Conservation (phyloP, 1,139 yeast species). For the Debaryomycetaceae sp. region DNA sequence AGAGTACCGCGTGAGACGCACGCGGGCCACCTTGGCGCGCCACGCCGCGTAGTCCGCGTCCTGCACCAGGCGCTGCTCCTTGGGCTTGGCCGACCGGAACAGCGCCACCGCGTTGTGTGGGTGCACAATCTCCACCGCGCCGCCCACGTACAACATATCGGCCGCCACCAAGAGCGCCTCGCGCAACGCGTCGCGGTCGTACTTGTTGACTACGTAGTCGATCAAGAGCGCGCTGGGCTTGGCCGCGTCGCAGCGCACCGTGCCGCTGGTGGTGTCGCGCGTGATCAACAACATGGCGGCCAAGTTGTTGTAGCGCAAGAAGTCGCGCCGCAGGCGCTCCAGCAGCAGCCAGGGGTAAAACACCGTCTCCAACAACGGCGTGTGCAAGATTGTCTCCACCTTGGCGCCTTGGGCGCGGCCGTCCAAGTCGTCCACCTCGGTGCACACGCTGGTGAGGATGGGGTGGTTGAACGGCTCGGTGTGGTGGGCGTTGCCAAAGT, state of each 20-base stretch:
- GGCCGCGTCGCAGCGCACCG: conserved; percentile 29
- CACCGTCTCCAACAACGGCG: conserved; percentile 37
- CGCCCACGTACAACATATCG: conserved; percentile 48
- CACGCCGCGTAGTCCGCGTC: conserved; percentile 48
- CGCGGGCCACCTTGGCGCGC: conserved; percentile 28
- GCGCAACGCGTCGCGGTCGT: conserved; percentile 40
- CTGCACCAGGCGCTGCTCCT: conserved; percentile 32
- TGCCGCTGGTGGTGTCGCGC: conserved; percentile 45
- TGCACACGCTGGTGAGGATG: conserved; percentile 50
- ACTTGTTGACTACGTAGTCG: conserved; percentile 39
- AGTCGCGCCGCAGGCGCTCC: conserved; percentile 27
- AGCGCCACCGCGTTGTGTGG: conserved; percentile 36
- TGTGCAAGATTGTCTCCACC: conserved; percentile 48
- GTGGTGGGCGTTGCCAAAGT: conserved; percentile 31
- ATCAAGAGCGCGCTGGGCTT: conserved; percentile 35
- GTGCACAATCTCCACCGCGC: conserved; percentile 43
- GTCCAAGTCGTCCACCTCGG: conserved; percentile 48
- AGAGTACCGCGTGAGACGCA: conserved; percentile 26
- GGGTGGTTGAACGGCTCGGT: conserved; percentile 38
- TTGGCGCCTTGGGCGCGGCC: conserved; percentile 57
- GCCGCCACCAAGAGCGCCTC: conserved; percentile 40
- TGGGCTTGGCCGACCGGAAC: conserved; percentile 39
- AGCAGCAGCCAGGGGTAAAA: conserved; percentile 45
- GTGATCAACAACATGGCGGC: conserved; percentile 44
- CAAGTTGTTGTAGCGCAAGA: conserved; percentile 37